These are phyloP conservation scores for Tolypocladium ovalisporum DNA, from an alignment of 2,329 filamentous ascomycete genomes.

Conservation along the genomic window DNA sequence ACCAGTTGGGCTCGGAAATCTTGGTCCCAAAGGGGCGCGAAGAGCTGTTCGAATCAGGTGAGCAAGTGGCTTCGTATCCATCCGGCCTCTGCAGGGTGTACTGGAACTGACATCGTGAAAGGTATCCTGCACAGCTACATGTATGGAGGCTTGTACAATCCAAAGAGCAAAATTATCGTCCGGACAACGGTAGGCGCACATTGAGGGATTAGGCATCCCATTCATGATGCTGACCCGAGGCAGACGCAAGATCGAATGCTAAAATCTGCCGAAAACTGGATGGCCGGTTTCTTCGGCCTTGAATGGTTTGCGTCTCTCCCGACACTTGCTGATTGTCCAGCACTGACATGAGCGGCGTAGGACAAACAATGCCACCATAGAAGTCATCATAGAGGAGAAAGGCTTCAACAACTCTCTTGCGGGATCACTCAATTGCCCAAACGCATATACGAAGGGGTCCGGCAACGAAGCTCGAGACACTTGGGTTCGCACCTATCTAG, in stretches of 20 bases:
- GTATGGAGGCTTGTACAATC: constrained; percentile 61
- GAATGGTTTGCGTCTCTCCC: constrained; percentile 38
- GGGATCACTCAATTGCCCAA: constrained; percentile 56
- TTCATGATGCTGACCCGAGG: constrained; percentile 5
- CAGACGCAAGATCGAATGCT: constrained; percentile 66
- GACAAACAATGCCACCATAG: constrained; percentile 61
- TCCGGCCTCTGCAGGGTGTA: background rate
- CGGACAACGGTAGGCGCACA: constrained; percentile 45
- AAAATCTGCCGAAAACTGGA: constrained; percentile 66
- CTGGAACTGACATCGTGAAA: constrained; percentile 5
- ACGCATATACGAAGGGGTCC: constrained; percentile 38
- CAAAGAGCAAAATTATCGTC: constrained; percentile 60
- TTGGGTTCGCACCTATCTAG: constrained; percentile 57
- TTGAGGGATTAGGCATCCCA: background rate
- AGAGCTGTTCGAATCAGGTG: constrained; percentile 57
- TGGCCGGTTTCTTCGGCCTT: constrained; percentile 69
- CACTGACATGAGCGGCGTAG: constrained; percentile 11
- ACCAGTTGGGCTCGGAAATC: constrained; percentile 59
- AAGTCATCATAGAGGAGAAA: constrained; percentile 55
- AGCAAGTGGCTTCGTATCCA: background rate
- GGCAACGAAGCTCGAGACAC: constrained; percentile 41
- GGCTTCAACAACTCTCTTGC: constrained; percentile 62
- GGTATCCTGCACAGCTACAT: constrained; percentile 63
- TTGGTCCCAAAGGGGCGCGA: constrained; percentile 62
- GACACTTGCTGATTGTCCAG: too few relatives aligned